These are phyloP conservation scores for Xylariomycetidae sp. DNA, from an alignment of 2,329 filamentous ascomycete genomes.

Conservation along the genomic window DNA sequence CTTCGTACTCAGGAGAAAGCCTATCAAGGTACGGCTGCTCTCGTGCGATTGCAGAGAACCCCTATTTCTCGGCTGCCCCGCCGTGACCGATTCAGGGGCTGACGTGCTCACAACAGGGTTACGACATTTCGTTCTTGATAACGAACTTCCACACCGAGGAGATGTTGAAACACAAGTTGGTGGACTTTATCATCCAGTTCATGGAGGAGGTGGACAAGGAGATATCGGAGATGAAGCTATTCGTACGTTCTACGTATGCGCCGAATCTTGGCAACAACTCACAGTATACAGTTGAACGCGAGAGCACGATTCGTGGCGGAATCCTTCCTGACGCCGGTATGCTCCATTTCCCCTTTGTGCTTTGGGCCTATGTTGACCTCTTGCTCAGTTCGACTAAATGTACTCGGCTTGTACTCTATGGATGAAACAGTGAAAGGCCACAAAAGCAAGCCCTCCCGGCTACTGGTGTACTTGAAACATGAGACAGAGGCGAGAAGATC, in stretches of 20 bases:
- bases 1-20: conserved; percentile 92
- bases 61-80: not conserved
- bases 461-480: too few species aligned
- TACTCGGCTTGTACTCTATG: too few species aligned
- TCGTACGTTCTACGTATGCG: conserved; percentile 56
- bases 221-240: conserved; percentile 99
- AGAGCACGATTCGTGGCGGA: conserved; percentile 96
- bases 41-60: too few species aligned
- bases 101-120: conserved; percentile 56
- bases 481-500: too few species aligned
- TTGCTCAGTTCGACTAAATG: conserved; percentile 15
- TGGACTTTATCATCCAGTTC: conserved; percentile 98
- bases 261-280: conserved; percentile 14
- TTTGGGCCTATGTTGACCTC: conserved; percentile 3
- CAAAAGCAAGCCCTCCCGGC: too few species aligned
- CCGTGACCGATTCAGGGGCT: not conserved
- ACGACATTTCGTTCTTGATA: conserved; percentile 97
- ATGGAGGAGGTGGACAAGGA: conserved; percentile 99
- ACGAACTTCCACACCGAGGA: conserved; percentile 98
- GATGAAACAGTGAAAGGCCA: too few species aligned
- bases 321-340: conserved; percentile 91
- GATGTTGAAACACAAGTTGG: conserved; percentile 98
- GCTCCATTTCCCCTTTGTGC: conserved; percentile 14
- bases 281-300: conserved; percentile 70
- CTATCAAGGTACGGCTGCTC: conserved; percentile 66